Evolutionary conservation across 495 filamentous ascomycete genomes (phyloP).

Genomic region (Penicillium parvum): DNA sequence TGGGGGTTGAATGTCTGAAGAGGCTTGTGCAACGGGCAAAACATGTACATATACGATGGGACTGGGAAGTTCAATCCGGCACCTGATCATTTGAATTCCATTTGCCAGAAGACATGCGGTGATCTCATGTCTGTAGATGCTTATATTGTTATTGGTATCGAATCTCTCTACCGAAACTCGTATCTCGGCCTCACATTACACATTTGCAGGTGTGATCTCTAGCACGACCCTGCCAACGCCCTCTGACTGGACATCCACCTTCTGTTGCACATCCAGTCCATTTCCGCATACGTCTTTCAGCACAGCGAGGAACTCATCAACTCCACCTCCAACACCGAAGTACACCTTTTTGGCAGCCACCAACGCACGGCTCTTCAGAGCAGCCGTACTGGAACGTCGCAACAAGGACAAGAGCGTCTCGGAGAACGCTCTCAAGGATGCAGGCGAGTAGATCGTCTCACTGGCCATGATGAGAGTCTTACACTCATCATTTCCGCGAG

Average conservation of each 20-base stretch:
- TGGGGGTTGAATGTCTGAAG: conserved; percentile 20
- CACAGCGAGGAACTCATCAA: conserved; percentile 77
- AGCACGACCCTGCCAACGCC: conserved; percentile 47
- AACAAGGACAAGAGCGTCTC: conserved; percentile 65
- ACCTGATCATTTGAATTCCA: conserved; percentile 27
- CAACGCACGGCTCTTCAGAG: conserved; percentile 55
- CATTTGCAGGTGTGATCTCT: conserved; percentile 26
- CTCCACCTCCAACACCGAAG: conserved; percentile 91
- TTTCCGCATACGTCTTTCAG: conserved; percentile 51
- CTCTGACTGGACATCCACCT: conserved; percentile 50
- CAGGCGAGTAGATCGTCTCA: conserved; percentile 92
- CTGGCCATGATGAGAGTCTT: conserved; percentile 68
- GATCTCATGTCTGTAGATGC: neutral
- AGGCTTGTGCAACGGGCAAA: conserved; percentile 28
- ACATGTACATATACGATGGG: conserved; percentile 42
- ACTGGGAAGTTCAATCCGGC: conserved; percentile 23
- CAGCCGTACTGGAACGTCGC: conserved; percentile 43
- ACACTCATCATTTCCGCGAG: conserved; percentile 1
- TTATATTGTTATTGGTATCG: conserved; percentile 1
- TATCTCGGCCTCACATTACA: neutral
- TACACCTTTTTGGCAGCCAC: conserved; percentile 91
- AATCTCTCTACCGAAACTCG: neutral
- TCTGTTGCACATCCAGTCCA: conserved; percentile 59
- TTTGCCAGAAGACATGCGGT: conserved; percentile 24
- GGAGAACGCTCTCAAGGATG: conserved; percentile 67